Conservation (phyloP, 1,284 basidiomycete species). For the Fomes fomentarius region DNA sequence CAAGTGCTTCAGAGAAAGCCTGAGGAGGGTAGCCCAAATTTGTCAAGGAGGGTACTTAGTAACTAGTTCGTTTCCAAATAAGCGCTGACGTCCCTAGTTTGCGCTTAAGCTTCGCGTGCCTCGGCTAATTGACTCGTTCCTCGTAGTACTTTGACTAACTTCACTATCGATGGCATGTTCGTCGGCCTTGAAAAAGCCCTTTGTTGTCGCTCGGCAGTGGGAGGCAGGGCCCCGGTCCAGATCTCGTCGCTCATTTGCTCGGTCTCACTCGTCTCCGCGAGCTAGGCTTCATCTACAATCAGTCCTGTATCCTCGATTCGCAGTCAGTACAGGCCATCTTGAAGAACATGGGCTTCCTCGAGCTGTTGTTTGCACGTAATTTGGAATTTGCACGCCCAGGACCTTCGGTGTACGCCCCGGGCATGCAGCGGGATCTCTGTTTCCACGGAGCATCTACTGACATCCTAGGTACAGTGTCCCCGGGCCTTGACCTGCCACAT, state of each 20-base stretch:
- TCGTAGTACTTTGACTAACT: no score
- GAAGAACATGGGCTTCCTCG: neutral
- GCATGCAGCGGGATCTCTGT: constrained; percentile 1
- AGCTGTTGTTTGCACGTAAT: constrained; percentile 1
- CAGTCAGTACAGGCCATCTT: constrained; percentile 4
- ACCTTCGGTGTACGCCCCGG: neutral
- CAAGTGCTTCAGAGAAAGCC: no score
- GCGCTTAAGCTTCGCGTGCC: no score
- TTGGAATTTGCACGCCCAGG: neutral
- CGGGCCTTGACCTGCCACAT: constrained; percentile 4
- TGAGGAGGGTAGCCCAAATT: no score
- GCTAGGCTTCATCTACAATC: constrained; percentile 10
- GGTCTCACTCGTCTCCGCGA: constrained; percentile 6
- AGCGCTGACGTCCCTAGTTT: no score
- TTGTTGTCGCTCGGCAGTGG: constrained; percentile 3
- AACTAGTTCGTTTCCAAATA: no score
- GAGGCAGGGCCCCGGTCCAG: neutral
- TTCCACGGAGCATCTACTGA: constrained; percentile 2
- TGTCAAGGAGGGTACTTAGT: no score
- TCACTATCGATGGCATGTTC: constrained; percentile 1
- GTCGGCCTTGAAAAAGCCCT: constrained; percentile 1
- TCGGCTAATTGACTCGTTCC: no score
- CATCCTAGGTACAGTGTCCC: neutral
- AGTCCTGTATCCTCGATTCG: constrained; percentile 1
- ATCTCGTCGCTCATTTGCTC: constrained; percentile 2